Conservation (phyloP, 2,329 filamentous ascomycete species). For the Talaromyces atroroseus region DNA sequence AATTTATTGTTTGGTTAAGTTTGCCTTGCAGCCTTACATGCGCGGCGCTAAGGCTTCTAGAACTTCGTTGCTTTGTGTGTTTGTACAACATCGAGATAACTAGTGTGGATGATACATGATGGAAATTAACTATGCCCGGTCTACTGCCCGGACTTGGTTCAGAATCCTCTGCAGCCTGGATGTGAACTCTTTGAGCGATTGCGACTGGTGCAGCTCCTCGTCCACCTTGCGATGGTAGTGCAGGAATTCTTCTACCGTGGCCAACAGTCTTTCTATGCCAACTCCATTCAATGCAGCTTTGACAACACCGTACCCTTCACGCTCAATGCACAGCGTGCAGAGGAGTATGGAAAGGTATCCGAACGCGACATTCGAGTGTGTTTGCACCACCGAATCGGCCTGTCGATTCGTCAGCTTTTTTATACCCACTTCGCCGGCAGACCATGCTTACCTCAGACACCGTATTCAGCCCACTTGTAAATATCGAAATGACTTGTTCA, state of each 20-base stretch:
- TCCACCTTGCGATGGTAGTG: conserved; percentile 57
- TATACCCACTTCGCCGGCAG: not conserved
- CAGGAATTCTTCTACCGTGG: conserved; percentile 59
- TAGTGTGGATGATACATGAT: not conserved
- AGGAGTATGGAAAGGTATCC: conserved; percentile 82
- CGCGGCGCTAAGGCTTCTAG: not conserved
- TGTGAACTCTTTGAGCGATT: conserved; percentile 49
- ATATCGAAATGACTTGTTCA: conserved; percentile 58
- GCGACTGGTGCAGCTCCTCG: conserved; percentile 34
- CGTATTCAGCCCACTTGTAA: conserved; percentile 60
- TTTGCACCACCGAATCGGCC: conserved; percentile 59
- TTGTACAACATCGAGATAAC: not conserved
- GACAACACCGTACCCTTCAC: conserved; percentile 40
- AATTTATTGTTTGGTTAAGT: not conserved
- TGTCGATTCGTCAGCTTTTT: conserved; percentile 19
- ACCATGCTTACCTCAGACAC: conserved; percentile 59
- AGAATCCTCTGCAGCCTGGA: conserved; percentile 51
- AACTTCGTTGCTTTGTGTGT: not conserved
- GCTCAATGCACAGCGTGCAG: conserved; percentile 67
- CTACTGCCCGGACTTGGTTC: conserved; percentile 33
- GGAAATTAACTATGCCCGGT: not conserved
- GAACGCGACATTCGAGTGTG: conserved; percentile 73
- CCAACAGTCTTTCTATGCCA: conserved; percentile 47
- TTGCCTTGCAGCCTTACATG: not conserved
- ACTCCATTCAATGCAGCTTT: conserved; percentile 40